These are phyloP conservation scores for Alternaria hordeiaustralica DNA, from an alignment of 2,329 filamentous ascomycete species.

Conservation along the genomic window DNA sequence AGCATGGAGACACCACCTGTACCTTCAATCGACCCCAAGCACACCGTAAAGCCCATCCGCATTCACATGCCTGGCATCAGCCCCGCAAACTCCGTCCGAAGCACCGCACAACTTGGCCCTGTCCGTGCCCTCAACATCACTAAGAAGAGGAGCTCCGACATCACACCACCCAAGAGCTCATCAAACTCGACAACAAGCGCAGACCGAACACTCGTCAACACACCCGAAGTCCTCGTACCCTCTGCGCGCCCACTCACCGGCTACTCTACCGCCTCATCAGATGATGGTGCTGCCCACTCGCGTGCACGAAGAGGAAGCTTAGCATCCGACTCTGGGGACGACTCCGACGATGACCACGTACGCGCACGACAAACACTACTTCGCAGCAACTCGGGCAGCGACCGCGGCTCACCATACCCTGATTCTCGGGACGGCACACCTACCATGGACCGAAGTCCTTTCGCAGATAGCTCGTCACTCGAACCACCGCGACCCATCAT, in stretches of 20 bases:
- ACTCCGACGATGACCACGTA: conserved; percentile 41
- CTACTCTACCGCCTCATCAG: conserved; percentile 40
- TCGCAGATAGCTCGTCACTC: conserved; percentile 39
- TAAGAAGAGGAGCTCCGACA: conserved; percentile 44
- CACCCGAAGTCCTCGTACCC: conserved; percentile 33
- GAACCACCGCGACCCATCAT: conserved; percentile 32
- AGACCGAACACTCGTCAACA: conserved; percentile 32
- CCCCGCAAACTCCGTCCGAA: conserved; percentile 46
- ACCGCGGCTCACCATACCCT: conserved; percentile 41
- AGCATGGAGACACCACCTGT: conserved; percentile 70
- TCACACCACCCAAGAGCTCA: conserved; percentile 38
- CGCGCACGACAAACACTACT: conserved; percentile 42
- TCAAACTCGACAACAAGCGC: conserved; percentile 23
- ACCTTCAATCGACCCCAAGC: conserved; percentile 70
- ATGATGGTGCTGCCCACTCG: conserved; percentile 41
- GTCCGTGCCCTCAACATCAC: conserved; percentile 56
- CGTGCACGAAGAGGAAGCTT: conserved; percentile 39
- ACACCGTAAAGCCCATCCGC: conserved; percentile 41
- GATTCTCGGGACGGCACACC: conserved; percentile 48
- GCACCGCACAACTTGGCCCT: conserved; percentile 50
- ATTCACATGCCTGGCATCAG: conserved; percentile 53
- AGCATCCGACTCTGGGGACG: conserved; percentile 41
- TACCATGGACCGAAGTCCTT: conserved; percentile 37
- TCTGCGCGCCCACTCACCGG: conserved; percentile 39
- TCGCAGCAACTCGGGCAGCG: conserved; percentile 28